Evolutionary conservation across 2,329 filamentous ascomycete genomes (phyloP), one percentile per base, ranked within the genome.

Genomic region (Xylariaceae sp.): DNA sequence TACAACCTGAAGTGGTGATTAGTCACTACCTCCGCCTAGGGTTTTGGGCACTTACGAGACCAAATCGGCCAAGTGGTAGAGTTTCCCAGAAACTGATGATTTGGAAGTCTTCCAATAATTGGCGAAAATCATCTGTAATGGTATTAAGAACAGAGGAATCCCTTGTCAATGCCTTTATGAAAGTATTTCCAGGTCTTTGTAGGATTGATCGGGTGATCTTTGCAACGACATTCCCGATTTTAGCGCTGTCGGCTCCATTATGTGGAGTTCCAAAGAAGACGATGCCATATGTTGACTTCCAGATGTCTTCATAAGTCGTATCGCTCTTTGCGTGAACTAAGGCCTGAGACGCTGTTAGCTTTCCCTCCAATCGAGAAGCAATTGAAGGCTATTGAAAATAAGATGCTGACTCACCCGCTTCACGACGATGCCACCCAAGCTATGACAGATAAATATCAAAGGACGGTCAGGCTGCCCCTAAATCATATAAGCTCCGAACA

Each of bases 1-100:
- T 6, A 50, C 47, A 30, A 50, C 16, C 47, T 50, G 24, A 10
- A 29, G 21, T 3, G 9, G 23, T 9, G 37, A 7, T 50, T n/a
- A 50, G 39, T 26, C 15, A 3, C 20, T 20, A 7, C 2, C 15
- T 11, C 2, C n/a, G 15, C 11, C 6, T 2, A 32, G 29, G 2
- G 3, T 32, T 5, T n/a, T 5, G 4, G 11, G 20, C 13, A 44
- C 48, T 44, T 2, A 44, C 40, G 26, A 50, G 13, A 4, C 48
- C 32, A 3, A 50, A 44, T 10, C 13, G 10, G 6, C 39, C 48
- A 4, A 50, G 21, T 3, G 39, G 40, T 13, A 32, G 32, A 9
- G 48, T 50, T 8, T 50, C 48, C 5, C 44, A 50, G 40, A 50
- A 50, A 24, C 48, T 50, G 24, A 50, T 11, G n/a, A 50, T 39